Base-by-base conservation (phyloP, 129 eudicot genomes). In the Flaveria trinervia region DNA sequence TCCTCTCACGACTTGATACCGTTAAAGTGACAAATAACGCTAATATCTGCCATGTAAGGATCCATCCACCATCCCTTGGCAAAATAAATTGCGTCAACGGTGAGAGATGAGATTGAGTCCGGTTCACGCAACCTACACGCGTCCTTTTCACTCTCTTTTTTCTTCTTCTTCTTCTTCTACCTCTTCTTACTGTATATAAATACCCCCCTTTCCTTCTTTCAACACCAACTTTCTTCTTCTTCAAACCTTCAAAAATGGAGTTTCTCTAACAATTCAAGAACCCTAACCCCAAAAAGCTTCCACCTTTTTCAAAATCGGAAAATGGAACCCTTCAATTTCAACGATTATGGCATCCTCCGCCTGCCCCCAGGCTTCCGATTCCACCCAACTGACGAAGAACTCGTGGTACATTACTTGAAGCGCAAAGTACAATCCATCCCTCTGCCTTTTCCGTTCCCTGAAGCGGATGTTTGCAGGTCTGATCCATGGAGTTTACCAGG, bases 401-500 rank as follows among this genome's bases (percentile, higher is more conserved):
- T 94, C 3, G 81, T 94, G 26, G 79, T 91, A 12, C 92, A 91
- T 56, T 94, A 91, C 85, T 79, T 94, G 65, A 84, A 70, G 82
- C 92, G 89, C 68, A 94, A 94, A 77, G 92, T 87, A 5, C 81
- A 71, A 9, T 79, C 96, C 15, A 79, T 8, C 66, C 97, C 97
- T 83, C 65, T 94, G 74, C 88, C 96, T 2, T 87, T 92, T 65
- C 75, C 93, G 11, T 83, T 94, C 80, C 90, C 93, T 4, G 99
- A 89, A 18, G 89, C 88, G 3, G 96, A 94, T 65, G 96, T 94
- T 66, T 86, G 92, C 90, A 87, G 90, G 51, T 75, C 93, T 78
- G 97, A 94, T 73, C 99, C 99, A 64, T 94, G 99, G 99, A 92
- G 85, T 79, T 88, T 94, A 82, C 99, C 97, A 83, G 99, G 99